phyloP scores from a whole-genome alignment of 306 rosid genomes.

The Fragaria vesca region DNA sequence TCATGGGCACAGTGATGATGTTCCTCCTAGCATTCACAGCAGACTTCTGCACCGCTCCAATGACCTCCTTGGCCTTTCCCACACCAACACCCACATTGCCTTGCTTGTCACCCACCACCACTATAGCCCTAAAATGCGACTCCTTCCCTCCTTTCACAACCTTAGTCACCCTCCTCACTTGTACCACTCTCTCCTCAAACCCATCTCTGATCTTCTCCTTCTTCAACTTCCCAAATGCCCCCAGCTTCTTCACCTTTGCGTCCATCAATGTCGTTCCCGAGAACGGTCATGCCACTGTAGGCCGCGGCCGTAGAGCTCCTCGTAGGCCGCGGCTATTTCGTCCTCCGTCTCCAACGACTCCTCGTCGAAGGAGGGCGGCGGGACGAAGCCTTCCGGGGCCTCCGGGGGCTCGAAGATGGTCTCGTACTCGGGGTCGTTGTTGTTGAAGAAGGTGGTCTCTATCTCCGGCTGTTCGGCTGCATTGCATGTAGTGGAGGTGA shows the following conservation, averaged over 20 bases:
- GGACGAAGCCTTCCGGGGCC: constrained; percentile 64
- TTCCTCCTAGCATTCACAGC: constrained; percentile 74
- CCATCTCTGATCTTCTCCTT: constrained; percentile 76
- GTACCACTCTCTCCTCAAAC: constrained; percentile 88
- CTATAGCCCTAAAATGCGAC: constrained; percentile 71
- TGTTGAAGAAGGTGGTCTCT: constrained; percentile 72
- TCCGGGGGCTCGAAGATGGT: constrained; percentile 61
- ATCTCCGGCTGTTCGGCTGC: constrained; percentile 46
- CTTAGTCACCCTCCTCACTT: constrained; percentile 87
- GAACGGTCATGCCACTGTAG: constrained; percentile 63
- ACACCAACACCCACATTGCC: constrained; percentile 88
- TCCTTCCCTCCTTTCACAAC: constrained; percentile 99
- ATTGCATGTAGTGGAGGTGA: constrained; percentile 19
- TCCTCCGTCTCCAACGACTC: constrained; percentile 74
- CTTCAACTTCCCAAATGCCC: constrained; percentile 60
- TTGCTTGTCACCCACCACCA: constrained; percentile 87
- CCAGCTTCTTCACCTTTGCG: constrained; percentile 43
- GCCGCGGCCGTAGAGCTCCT: constrained; percentile 77
- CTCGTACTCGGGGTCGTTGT: constrained; percentile 44
- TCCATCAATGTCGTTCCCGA: constrained; percentile 88
- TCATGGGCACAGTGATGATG: constrained; percentile 66
- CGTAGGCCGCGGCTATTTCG: constrained; percentile 71
- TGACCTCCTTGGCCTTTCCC: constrained; percentile 76
- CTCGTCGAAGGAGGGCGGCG: constrained; percentile 67
- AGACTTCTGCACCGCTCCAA: constrained; percentile 68